Base-by-base conservation (phyloP, 129 eudicot genomes). In the Centaurea solstitialis region DNA sequence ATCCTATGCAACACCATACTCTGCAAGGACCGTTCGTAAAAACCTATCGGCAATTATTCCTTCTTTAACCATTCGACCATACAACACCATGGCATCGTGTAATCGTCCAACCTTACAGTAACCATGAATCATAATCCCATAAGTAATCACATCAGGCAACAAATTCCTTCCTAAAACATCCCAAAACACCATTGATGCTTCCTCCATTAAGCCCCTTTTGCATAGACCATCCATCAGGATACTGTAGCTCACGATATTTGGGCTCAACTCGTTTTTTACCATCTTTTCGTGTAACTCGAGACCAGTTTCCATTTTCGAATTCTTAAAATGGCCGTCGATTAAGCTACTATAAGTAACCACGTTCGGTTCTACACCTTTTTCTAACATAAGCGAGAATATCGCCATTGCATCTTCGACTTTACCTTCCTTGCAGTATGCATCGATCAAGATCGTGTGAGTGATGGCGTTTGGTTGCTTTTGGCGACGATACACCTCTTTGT, bases 181-280 rank as follows among this genome's bases (percentile, higher is more conserved):
- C 57, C 33, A 76, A 67, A 92, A 92, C 59, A 76, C 81, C 70
- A 45, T 40, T 28, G 61, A 82, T 6, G 92, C 97, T 76, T 89
- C 90, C 47, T 89, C 90, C 87, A 89, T 61, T 24, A 89, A 70
- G 57, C 89, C 92, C 72, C 85, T 84, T 76, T 79, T 92, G 86
- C 97, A 92, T 0, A 89, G 91, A 57, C 92, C 94, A 73, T 92
- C 91, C n/a, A 89, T 92, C 84, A 89, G 73, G 82, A 92, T 83
- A 82, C 92, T 89, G 70, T 82, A 92, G 72, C 94, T 87, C 67
- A 92, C 91, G 15, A 92, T 89, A 79, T 61, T 92, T 4, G 94
- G 92, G 71, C 87, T 79, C 57, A 89, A 26, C 4, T 81, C 82
- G 30, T 86, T 84, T 18, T 53, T 73, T 33, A 82, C 59, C 94